Conservation (phyloP, 163 green algal species). For the Chloromonas sp. region DNA sequence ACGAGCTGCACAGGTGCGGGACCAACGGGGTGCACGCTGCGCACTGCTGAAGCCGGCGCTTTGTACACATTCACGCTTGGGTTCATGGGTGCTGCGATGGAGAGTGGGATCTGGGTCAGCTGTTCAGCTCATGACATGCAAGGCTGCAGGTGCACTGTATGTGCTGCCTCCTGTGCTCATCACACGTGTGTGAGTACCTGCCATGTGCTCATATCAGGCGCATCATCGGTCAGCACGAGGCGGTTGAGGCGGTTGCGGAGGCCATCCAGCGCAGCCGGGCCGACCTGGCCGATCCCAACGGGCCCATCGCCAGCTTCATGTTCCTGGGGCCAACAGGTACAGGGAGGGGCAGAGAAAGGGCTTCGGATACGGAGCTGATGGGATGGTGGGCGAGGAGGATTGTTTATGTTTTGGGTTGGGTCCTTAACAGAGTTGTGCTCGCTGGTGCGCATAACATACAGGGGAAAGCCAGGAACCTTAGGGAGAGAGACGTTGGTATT, state of each 20-base stretch:
- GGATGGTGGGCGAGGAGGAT: no score
- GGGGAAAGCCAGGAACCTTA: no score
- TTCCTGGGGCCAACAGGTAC: conserved; percentile 85
- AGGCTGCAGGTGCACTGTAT: no score
- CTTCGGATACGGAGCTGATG: no score
- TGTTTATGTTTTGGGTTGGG: neutral
- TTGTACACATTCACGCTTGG: neutral
- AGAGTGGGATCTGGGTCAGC: neutral
- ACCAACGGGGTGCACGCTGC: neutral
- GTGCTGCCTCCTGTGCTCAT: no score
- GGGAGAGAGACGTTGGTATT: no score
- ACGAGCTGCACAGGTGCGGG: conserved; percentile 53
- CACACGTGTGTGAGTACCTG: no score
- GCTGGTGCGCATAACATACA: no score
- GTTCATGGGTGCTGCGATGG: neutral
- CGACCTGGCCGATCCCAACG: conserved; percentile 63
- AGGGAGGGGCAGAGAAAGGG: neutral
- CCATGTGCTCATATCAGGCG: conserved; percentile 10
- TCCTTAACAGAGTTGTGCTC: no score
- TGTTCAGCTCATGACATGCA: no score
- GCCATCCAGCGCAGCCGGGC: conserved; percentile 53
- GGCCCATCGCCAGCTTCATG: conserved; percentile 81
- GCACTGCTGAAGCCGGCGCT: neutral
- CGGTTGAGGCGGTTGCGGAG: conserved; percentile 61
- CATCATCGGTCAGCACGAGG: conserved; percentile 56